Evolutionary conservation across 768 basidiomycete species (phyloP), one percentile per base, ranked within the genome.

Genomic region (Panaeolus cyanescens): DNA sequence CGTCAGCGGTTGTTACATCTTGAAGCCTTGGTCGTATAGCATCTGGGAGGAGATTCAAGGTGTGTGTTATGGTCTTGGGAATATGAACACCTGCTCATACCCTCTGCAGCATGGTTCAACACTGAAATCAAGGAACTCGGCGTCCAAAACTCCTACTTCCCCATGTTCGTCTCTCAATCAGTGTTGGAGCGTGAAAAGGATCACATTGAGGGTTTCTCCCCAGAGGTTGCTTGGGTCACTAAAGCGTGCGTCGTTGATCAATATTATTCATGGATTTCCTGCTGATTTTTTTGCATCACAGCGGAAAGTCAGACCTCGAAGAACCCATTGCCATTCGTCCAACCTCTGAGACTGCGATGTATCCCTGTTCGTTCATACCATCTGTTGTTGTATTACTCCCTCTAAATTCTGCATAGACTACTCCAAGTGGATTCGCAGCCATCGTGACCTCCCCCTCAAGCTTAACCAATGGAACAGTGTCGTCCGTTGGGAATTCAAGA

Each of bases 181-280:
- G 92, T 96, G 25, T 85, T 99, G 59, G 96, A 99, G 75, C 85
- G 92, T 57, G 97, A 99, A 76, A 99, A 99, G 79, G 89, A 99
- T 68, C 97, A 99, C 73, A 94, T 99, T 61, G 97, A 99, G 74
- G 97, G 97, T 2, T 99, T 99, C 79, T 96, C 96, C 60, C 96
- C 97, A 3, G 97, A 99, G 76, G 97, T 99, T 32, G 97, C 97
- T n/a, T 99, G 97, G 97, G 97, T 99, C 59, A 99, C 97, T 25
- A 83, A 86, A 76, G 96, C 96, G 92, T 95, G 70, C 71, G 93
- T 83, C 54, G 15, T 50, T 54, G n/a, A 32, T 25, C 19, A 1
- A 45, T 37, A 17, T n/a, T 45, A n/a, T 25, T 28, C 4, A 28
- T 5, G 15, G 31, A 31, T 17, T 5, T 58, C 30, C 20, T 36